A percentile compares a stretch with the other conserved stretches of the same genome.
Conservation (phyloP, 257 asterid genomes). For the Plantago elongata region DNA sequence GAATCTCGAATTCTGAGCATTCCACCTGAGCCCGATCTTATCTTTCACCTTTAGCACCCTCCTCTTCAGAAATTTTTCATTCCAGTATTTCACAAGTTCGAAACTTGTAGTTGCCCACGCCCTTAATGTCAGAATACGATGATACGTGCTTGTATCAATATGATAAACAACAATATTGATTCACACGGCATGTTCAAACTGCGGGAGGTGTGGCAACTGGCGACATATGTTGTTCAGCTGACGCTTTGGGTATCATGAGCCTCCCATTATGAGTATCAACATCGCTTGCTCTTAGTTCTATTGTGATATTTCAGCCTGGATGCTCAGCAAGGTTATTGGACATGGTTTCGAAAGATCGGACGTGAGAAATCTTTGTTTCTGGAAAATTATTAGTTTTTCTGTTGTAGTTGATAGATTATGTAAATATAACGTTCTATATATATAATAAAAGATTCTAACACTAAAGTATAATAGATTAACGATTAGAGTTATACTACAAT, state of each 20-base stretch:
- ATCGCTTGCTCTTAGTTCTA: background rate
- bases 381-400: too few species aligned
- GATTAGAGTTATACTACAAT: too few species aligned
- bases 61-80: background rate
- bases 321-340: too few species aligned
- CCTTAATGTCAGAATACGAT: background rate
- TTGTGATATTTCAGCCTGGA: background rate
- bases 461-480: too few species aligned
- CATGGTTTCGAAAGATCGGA: too few species aligned
- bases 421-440: too few species aligned
- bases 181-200: background rate
- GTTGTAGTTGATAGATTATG: too few species aligned
- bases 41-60: background rate
- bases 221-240: too few species aligned
- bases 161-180: background rate
- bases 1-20: background rate
- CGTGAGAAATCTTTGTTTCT: too few species aligned
- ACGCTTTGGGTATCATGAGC: background rate
- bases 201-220: background rate
- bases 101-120: background rate
- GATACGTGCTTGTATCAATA: background rate
- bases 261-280: background rate
- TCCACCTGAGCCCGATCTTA: slow-evolving; percentile 4
- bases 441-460: too few species aligned
- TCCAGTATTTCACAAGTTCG: background rate